Conservation (phyloP, 2,329 filamentous ascomycete species). For the Clonostachys solani region DNA sequence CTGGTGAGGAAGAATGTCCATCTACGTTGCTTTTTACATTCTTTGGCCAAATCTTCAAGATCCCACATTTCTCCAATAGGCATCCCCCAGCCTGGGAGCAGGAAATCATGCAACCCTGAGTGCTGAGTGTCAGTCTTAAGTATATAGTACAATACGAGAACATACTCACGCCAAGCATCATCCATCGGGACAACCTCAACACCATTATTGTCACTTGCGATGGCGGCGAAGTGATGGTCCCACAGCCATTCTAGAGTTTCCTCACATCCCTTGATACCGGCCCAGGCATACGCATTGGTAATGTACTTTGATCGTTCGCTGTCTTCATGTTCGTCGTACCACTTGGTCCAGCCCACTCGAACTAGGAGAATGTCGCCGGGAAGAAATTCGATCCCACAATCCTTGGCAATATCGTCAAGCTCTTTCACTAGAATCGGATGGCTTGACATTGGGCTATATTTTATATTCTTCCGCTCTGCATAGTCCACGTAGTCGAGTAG, state of each 20-base stretch:
- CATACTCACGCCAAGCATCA: constrained; percentile 22
- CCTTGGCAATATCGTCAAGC: constrained; percentile 25
- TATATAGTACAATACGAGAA: too few relatives aligned
- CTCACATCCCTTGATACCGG: constrained; percentile 30
- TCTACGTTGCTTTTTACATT: constrained; percentile 44
- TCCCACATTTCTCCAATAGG: constrained; percentile 53
- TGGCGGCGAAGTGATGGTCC: constrained; percentile 38
- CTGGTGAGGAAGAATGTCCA: constrained; percentile 15
- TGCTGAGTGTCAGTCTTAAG: constrained; percentile 5
- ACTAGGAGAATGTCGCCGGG: constrained; percentile 48
- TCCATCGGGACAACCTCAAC: constrained; percentile 58
- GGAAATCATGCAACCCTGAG: constrained; percentile 37
- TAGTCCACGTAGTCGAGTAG: constrained; percentile 44
- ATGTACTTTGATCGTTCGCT: constrained; percentile 34
- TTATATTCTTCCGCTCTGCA: constrained; percentile 27
- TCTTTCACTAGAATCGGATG: constrained; percentile 23
- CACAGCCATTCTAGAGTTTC: constrained; percentile 38
- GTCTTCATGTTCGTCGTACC: constrained; percentile 14
- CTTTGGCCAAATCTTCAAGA: constrained; percentile 44
- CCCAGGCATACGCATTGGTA: constrained; percentile 37
- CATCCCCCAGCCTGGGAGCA: constrained; percentile 47
- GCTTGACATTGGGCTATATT: constrained; percentile 31
- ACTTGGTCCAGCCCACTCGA: constrained; percentile 25
- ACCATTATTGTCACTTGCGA: constrained; percentile 42
- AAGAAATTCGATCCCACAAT: constrained; percentile 34